Conservation (phyloP, 345 rosid genomes). For the Lepidium africanum region DNA sequence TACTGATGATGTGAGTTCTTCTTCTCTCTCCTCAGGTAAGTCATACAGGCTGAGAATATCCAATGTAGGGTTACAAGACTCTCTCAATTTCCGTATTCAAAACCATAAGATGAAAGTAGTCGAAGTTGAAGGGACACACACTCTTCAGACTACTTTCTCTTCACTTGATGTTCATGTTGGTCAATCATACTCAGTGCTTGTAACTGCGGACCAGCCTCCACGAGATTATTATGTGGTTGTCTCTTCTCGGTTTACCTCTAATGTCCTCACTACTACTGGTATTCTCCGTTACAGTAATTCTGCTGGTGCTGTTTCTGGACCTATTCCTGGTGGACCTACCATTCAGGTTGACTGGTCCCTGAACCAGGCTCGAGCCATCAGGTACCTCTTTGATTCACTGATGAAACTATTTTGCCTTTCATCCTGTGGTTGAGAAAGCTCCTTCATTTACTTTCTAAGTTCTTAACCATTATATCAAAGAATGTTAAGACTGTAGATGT, state of each 20-base stretch:
- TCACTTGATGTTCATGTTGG: constrained; percentile 90
- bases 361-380: constrained; percentile 90
- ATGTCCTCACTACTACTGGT: constrained; percentile 67
- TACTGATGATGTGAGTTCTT: neutral
- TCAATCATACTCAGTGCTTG: constrained; percentile 71
- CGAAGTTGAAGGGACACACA: constrained; percentile 93
- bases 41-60: constrained; percentile 89
- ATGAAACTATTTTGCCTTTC: neutral
- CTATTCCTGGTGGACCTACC: constrained; percentile 89
- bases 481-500: too few relatives aligned
- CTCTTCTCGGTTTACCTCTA: constrained; percentile 61
- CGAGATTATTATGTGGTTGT: constrained; percentile 77
- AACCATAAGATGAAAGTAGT: constrained; percentile 72
- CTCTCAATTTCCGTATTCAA: constrained; percentile 91
- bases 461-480: too few relatives aligned
- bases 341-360: constrained; percentile 79
- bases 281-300: constrained; percentile 73
- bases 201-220: constrained; percentile 86
- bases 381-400: constrained; percentile 25
- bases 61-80: constrained; percentile 74
- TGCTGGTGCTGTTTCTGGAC: constrained; percentile 66
- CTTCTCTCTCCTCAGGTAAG: constrained; percentile 30
- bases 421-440: neutral
- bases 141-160: constrained; percentile 73
- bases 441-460: neutral